phyloP scores from a whole-genome alignment of 1,284 basidiomycete genomes.

The Apiotrichum gracile region DNA sequence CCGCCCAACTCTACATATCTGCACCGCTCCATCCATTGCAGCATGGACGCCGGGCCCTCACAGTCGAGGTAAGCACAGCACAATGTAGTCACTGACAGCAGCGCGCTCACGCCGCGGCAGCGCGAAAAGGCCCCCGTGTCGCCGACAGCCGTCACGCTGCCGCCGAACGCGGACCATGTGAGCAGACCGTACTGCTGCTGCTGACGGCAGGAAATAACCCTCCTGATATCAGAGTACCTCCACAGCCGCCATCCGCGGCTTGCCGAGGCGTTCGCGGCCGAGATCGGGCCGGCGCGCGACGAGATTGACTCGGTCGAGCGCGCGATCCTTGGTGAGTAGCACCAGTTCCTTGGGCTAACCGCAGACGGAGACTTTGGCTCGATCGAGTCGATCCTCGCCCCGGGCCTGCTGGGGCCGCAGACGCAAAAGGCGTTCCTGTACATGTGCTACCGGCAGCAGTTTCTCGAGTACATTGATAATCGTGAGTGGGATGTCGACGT shows the following conservation, averaged over 20 bases:
- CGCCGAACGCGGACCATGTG: conserved; percentile 11
- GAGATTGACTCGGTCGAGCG: conserved; percentile 46
- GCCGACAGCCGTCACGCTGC: conserved; percentile 6
- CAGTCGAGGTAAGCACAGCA: neutral
- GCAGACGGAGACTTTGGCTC: conserved; percentile 50
- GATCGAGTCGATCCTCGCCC: conserved; percentile 45
- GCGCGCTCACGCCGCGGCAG: conserved; percentile 9
- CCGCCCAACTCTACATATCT: neutral
- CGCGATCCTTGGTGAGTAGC: conserved; percentile 45
- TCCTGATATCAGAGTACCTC: conserved; percentile 49
- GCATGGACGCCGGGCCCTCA: neutral
- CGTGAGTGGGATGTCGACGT: conserved; percentile 27
- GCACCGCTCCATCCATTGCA: neutral
- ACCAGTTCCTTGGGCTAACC: neutral
- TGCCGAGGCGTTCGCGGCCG: conserved; percentile 44
- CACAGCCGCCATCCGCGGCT: conserved; percentile 44
- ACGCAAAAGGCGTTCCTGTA: conserved; percentile 51
- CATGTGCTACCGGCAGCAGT: conserved; percentile 44
- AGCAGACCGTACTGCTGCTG: neutral
- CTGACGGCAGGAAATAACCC: conserved; percentile 36
- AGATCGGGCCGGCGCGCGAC: conserved; percentile 40
- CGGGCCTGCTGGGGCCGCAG: conserved; percentile 44
- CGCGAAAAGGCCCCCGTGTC: conserved; percentile 11
- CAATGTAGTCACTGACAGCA: conserved; percentile 6
- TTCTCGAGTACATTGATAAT: conserved; percentile 51